Conservation (phyloP, 495 filamentous ascomycete genomes). For the Polyplosphaeria fusca region DNA sequence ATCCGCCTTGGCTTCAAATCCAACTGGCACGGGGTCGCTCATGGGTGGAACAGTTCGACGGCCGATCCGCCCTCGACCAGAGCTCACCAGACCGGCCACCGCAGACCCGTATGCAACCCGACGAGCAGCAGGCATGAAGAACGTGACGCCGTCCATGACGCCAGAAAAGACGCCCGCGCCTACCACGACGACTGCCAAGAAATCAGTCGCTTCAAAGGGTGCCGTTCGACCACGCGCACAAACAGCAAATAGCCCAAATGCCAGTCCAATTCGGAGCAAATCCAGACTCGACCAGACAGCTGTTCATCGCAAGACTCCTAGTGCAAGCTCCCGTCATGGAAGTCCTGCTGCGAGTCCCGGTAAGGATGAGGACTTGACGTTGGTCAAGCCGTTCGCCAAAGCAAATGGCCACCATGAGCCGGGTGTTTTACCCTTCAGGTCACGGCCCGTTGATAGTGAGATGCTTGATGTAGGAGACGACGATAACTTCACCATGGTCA, state of each 20-base stretch:
- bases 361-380: conserved; percentile 42
- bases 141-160: conserved; percentile 44
- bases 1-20: conserved; percentile 24
- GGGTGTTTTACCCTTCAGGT: conserved; percentile 20
- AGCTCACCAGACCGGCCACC: conserved; percentile 54
- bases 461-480: conserved; percentile 36
- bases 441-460: conserved; percentile 37
- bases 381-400: conserved; percentile 38
- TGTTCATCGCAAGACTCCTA: conserved; percentile 31
- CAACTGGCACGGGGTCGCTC: conserved; percentile 45
- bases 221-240: conserved; percentile 20
- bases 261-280: conserved; percentile 34
- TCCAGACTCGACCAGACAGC: conserved; percentile 23
- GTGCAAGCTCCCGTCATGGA: conserved; percentile 22
- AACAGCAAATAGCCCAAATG: conserved; percentile 30
- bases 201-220: conserved; percentile 34
- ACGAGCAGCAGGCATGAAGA: conserved; percentile 35
- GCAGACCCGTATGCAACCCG: conserved; percentile 56
- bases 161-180: conserved; percentile 49
- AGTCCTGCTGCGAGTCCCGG: conserved; percentile 35
- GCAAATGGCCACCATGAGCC: conserved; percentile 21
- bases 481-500: conserved; percentile 46
- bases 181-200: conserved; percentile 42
- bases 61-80: conserved; percentile 46
- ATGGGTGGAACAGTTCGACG: conserved; percentile 61